A percentile compares a stretch with the other conserved stretches of the same genome.
phyloP scores from a whole-genome alignment of 305 asterid species.

The Plantago rigida region DNA sequence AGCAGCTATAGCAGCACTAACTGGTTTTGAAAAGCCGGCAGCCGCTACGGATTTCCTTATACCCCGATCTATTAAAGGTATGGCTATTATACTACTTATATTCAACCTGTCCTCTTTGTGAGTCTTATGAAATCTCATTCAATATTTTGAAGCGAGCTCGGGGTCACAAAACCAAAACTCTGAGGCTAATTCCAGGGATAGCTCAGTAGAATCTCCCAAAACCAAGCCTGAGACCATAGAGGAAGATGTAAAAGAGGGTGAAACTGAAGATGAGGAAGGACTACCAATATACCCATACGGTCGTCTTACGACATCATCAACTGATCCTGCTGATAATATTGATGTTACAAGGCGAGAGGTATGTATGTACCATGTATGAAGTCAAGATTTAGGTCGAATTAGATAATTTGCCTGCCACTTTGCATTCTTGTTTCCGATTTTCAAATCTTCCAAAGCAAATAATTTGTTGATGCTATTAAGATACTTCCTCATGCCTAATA shows the following conservation, averaged over 20 bases:
- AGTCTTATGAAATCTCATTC: neutral
- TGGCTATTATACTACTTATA: conserved; percentile 3
- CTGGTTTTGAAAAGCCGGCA: conserved; percentile 43
- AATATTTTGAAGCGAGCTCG: conserved; percentile 27
- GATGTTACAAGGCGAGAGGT: conserved; percentile 96
- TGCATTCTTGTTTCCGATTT: no score
- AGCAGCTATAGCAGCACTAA: conserved; percentile 57
- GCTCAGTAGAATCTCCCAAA: conserved; percentile 36
- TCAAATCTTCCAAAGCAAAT: no score
- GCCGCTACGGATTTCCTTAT: conserved; percentile 47
- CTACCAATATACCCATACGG: conserved; percentile 63
- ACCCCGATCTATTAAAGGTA: conserved; percentile 65
- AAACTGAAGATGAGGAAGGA: conserved; percentile 74
- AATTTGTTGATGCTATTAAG: no score
- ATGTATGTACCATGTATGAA: conserved; percentile 1
- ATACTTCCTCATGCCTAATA: no score
- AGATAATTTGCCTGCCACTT: no score
- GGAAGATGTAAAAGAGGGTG: conserved; percentile 76
- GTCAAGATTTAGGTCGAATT: no score
- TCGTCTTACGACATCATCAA: conserved; percentile 52
- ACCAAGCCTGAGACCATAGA: conserved; percentile 71
- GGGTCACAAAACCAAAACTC: conserved; percentile 39
- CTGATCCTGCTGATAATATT: conserved; percentile 59
- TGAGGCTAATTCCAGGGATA: conserved; percentile 40
- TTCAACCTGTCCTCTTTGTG: neutral